Percentiles rank a stretch among this genome's conserved stretches.
Conservation (phyloP, 768 basidiomycete genomes). For the Trametes maxima region DNA sequence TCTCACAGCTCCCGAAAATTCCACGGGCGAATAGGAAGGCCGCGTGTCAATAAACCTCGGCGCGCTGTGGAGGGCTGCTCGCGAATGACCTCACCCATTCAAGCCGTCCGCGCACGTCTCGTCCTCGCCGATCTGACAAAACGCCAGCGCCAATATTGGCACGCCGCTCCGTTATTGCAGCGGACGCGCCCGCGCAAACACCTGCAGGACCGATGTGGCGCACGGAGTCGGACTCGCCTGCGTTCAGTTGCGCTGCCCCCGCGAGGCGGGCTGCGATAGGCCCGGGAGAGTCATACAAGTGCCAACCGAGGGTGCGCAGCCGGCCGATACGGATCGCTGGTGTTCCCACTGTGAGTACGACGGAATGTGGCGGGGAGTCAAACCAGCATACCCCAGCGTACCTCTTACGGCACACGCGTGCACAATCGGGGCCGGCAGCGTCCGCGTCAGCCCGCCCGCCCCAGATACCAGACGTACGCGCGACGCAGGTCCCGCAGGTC, state of each 20-base stretch:
- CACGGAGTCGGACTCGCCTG: background rate
- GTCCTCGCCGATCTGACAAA: slow-evolving; percentile 11
- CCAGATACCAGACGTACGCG: slow-evolving; percentile 5
- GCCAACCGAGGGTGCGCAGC: background rate
- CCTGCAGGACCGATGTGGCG: background rate
- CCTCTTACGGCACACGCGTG: slow-evolving; percentile 14
- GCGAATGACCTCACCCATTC: slow-evolving; percentile 20
- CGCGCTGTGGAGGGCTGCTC: background rate
- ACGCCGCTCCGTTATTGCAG: background rate
- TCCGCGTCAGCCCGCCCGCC: background rate
- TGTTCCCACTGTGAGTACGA: slow-evolving; percentile 24
- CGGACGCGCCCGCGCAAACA: background rate
- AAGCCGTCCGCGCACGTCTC: background rate
- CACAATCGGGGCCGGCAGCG: slow-evolving; percentile 11
- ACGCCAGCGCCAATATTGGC: background rate
- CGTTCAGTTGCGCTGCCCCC: background rate
- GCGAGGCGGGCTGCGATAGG: background rate
- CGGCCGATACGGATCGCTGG: background rate
- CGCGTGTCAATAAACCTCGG: slow-evolving; percentile 18
- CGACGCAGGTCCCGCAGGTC: background rate
- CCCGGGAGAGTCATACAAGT: background rate
- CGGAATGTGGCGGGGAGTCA: slow-evolving; percentile 1
- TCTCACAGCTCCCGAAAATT: slow-evolving; percentile 22
- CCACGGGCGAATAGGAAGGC: slow-evolving; percentile 19
- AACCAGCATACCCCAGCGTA: slow-evolving; percentile 9